Evolutionary conservation across 1,284 basidiomycete genomes (phyloP).

Genomic region (Cutaneotrichosporon cyanovorans): DNA sequence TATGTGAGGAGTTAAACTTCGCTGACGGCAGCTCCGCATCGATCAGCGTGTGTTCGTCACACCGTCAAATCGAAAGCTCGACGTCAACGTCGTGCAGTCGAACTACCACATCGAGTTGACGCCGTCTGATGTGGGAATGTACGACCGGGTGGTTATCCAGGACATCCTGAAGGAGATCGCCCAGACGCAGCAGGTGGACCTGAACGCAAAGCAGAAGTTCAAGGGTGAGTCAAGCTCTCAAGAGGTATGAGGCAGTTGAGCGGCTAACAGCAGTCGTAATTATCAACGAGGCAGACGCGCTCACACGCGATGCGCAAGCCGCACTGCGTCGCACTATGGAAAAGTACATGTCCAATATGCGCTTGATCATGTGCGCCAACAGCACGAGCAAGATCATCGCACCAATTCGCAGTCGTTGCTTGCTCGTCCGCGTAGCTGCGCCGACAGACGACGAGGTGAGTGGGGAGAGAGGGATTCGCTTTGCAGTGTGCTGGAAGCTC

Average conservation of each 20-base stretch:
- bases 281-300: constrained; percentile 94
- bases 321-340: constrained; percentile 98
- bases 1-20: constrained; percentile 30
- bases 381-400: constrained; percentile 95
- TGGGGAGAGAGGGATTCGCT: neutral
- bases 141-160: constrained; percentile 91
- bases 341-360: constrained; percentile 96
- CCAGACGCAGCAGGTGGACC: constrained; percentile 95
- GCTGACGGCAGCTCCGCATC: constrained; percentile 71
- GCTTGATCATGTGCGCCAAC: constrained; percentile 95
- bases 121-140: constrained; percentile 96
- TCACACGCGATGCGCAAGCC: constrained; percentile 92
- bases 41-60: constrained; percentile 95
- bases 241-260: too few relatives aligned
- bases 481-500: too few relatives aligned
- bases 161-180: constrained; percentile 98
- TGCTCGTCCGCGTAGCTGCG: constrained; percentile 87
- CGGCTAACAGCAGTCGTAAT: constrained; percentile 62
- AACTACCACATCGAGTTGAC: constrained; percentile 98
- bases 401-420: constrained; percentile 90
- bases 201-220: constrained; percentile 90
- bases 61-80: constrained; percentile 88
- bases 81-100: constrained; percentile 93
- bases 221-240: constrained; percentile 65
- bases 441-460: constrained; percentile 68